Conservation (phyloP, 345 rosid species). For the Trapa incisa region DNA sequence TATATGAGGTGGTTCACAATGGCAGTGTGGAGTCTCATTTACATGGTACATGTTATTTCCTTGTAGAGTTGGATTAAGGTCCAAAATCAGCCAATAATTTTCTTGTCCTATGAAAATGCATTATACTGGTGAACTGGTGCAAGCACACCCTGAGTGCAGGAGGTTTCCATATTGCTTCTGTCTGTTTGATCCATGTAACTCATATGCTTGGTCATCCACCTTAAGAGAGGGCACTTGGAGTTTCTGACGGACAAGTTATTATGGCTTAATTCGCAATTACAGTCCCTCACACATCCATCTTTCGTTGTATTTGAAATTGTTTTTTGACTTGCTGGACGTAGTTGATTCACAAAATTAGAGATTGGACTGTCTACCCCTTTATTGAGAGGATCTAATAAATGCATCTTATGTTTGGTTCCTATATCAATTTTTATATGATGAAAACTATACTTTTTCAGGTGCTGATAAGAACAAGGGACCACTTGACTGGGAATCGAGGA, state of each 20-base stretch:
- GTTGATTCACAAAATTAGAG: not conserved
- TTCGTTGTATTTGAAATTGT: not conserved
- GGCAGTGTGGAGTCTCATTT: conserved; percentile 99
- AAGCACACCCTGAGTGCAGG: too few relatives aligned
- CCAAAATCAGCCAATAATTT: not conserved
- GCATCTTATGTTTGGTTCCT: not conserved
- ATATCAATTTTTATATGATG: too few relatives aligned
- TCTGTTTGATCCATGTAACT: too few relatives aligned
- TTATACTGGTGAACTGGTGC: too few relatives aligned
- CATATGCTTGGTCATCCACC: too few relatives aligned
- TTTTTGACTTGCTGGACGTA: not conserved
- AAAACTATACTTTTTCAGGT: conserved; percentile 21
- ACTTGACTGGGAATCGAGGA: conserved; percentile 94
- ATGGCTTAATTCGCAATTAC: not conserved
- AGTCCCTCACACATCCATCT: not conserved
- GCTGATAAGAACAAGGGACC: conserved; percentile 50
- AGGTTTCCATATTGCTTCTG: too few relatives aligned
- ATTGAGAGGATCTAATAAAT: not conserved
- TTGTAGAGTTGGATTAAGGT: not conserved
- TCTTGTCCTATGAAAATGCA: too few relatives aligned
- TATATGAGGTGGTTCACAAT: conserved; percentile 84
- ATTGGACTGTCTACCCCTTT: not conserved
- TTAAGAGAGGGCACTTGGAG: not conserved
- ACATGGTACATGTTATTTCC: conserved; percentile 51
- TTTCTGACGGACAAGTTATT: not conserved